Evolutionary conservation across 129 eudicot species (phyloP).

Genomic region (Saussurea involucrata): DNA sequence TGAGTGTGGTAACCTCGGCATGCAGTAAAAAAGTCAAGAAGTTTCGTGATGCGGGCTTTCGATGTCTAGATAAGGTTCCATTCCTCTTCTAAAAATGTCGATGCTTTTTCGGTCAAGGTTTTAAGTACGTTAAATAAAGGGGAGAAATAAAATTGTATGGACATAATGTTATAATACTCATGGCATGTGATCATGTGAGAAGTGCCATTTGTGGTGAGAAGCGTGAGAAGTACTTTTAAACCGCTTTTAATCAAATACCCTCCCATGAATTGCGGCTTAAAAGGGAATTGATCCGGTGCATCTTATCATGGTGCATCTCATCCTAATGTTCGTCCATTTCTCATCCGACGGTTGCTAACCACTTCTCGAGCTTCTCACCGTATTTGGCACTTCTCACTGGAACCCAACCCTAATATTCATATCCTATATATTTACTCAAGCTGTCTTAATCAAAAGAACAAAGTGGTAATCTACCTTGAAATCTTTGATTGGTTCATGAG

Average conservation of each 20-base stretch:
- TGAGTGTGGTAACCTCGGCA: conserved; percentile 62
- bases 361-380: too few species aligned
- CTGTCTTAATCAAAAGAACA: not conserved
- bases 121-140: not conserved
- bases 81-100: not conserved
- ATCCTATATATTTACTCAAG: not conserved
- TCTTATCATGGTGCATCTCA: too few species aligned
- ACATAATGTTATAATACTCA: not conserved
- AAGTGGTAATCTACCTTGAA: not conserved
- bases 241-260: too few species aligned
- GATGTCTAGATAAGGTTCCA: conserved; percentile 75
- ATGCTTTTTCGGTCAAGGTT: not conserved
- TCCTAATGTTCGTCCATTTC: too few species aligned
- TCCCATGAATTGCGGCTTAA: too few species aligned
- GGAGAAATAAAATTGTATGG: not conserved
- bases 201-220: too few species aligned
- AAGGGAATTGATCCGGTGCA: too few species aligned
- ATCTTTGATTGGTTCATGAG: not conserved
- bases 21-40: conserved; percentile 72
- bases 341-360: too few species aligned
- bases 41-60: conserved; percentile 86
- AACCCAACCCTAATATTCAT: not conserved
- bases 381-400: too few species aligned
- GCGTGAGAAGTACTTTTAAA: too few species aligned
- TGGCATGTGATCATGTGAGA: too few species aligned